phyloP scores from a whole-genome alignment of 805 yeast genomes.

The Komagataella mondaviorum region DNA sequence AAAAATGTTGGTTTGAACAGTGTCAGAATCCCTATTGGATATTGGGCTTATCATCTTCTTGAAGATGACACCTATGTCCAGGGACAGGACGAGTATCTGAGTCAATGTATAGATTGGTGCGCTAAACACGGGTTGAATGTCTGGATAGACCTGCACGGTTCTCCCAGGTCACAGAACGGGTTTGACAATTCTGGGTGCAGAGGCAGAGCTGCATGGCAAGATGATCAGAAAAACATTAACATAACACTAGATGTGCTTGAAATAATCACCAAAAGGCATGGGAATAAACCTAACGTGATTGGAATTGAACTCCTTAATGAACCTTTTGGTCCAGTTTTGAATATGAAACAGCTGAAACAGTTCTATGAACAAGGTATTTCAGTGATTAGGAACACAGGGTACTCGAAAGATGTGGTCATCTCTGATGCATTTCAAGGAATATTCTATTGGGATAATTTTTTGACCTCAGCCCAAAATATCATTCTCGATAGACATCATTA shows the following conservation, averaged over 20 bases:
- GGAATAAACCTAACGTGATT: conserved; percentile 53
- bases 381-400: conserved; percentile 40
- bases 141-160: conserved; percentile 92
- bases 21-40: conserved; percentile 87
- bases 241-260: conserved; percentile 43
- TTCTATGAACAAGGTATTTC: conserved; percentile 55
- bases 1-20: conserved; percentile 56
- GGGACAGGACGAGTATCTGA: conserved; percentile 67
- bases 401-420: conserved; percentile 45
- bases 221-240: conserved; percentile 32
- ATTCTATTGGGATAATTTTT: conserved; percentile 49
- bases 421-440: conserved; percentile 72
- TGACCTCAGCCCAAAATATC: conserved; percentile 44
- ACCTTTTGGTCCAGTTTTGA: conserved; percentile 66
- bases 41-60: conserved; percentile 71
- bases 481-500: conserved; percentile 84
- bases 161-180: conserved; percentile 95
- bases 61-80: conserved; percentile 73
- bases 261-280: conserved; percentile 49
- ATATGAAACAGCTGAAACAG: conserved; percentile 40
- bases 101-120: conserved; percentile 71
- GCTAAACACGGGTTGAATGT: conserved; percentile 46
- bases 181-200: conserved; percentile 88
- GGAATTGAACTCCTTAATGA: conserved; percentile 85
- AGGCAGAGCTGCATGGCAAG: conserved; percentile 45